Base-by-base conservation (phyloP, 129 eudicot genomes). In the Chrysanthemum makinoi region DNA sequence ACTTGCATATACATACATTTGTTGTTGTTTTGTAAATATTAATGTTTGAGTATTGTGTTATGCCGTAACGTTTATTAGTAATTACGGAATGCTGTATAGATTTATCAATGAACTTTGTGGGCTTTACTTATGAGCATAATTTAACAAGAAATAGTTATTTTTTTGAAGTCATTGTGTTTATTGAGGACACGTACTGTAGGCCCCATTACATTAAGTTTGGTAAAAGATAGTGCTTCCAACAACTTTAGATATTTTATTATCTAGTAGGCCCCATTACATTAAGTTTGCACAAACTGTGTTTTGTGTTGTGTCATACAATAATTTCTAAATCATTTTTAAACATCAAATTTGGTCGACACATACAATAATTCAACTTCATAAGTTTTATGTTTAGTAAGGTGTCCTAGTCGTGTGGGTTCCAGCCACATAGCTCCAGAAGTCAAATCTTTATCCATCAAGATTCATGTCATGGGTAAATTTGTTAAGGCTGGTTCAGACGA, bases 191-290 rank as follows among this genome's bases (percentile, higher is more conserved):
- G 62, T 72, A 6, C 46, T n/a, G n/a, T n/a, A n/a, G n/a, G n/a
- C n/a, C n/a, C n/a, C n/a, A n/a, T n/a, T n/a, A n/a, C n/a, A n/a
- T n/a, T n/a, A n/a, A n/a, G n/a, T n/a, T 46, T 14, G 16, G 62
- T n/a, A 51, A 51, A 51, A 14, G 17, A 75, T 19, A 47, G 52
- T 58, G 62, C 22, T 58, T 13, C 49, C 65, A 77, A 77, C 49
- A 12, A 64, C 53, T 44, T 4, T 33, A 62, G 81, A 77, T 77
- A 70, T 70, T 70, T 70, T 69, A 50, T 60, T 18, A 69, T 68
- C 26, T 4, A 4, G 70, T 77, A 15, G 72, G 58, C 50, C 80
- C 65, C 35, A 30, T 12, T 26, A 62, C 18, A 11, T n/a, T 15
- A 63, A 22, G 9, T n/a, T 16, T 5, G 35, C 19, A 39, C 46